phyloP scores from a whole-genome alignment of 768 basidiomycete genomes.

The Pholiota conissans region DNA sequence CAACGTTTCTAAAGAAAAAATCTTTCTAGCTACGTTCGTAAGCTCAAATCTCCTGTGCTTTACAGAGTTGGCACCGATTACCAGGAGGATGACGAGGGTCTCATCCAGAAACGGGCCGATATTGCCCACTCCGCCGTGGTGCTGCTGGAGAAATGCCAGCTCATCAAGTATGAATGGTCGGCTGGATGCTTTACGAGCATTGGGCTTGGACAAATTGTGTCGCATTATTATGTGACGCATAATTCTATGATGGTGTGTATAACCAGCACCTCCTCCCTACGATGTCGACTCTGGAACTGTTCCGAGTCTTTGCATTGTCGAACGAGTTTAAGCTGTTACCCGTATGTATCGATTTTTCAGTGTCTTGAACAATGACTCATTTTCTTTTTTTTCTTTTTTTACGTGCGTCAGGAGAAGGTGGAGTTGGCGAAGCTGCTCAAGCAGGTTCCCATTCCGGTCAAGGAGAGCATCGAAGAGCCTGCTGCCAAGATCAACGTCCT shows the following conservation, averaged over 20 bases:
- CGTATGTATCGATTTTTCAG: too few species aligned
- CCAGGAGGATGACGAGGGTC: slow-evolving; percentile 75
- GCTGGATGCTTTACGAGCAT: slow-evolving; percentile 90
- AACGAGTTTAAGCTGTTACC: slow-evolving; percentile 95
- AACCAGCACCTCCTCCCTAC: slow-evolving; percentile 89
- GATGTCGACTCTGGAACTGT: slow-evolving; percentile 88
- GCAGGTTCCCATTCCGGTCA: slow-evolving; percentile 94
- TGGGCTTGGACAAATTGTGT: slow-evolving; percentile 91
- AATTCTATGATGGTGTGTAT: slow-evolving; percentile 95
- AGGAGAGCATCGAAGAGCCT: slow-evolving; percentile 94
- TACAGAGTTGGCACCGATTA: slow-evolving; percentile 92
- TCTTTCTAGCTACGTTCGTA: slow-evolving; percentile 79
- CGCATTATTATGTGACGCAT: slow-evolving; percentile 94
- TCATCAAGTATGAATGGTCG: slow-evolving; percentile 91
- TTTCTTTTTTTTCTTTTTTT: slow-evolving; percentile 8
- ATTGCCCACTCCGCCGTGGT: slow-evolving; percentile 93
- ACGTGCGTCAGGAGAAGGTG: slow-evolving; percentile 86
- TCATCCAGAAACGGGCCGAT: slow-evolving; percentile 93
- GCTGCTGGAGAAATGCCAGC: slow-evolving; percentile 88
- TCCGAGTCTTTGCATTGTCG: slow-evolving; percentile 92
- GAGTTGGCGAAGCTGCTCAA: slow-evolving; percentile 90
- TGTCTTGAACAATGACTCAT: too few species aligned
- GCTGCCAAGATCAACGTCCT: slow-evolving; percentile 97
- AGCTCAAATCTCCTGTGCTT: slow-evolving; percentile 85
- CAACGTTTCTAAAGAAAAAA: not conserved